phyloP scores from a whole-genome alignment of 768 basidiomycete genomes.

The Scleroderma bovista region DNA sequence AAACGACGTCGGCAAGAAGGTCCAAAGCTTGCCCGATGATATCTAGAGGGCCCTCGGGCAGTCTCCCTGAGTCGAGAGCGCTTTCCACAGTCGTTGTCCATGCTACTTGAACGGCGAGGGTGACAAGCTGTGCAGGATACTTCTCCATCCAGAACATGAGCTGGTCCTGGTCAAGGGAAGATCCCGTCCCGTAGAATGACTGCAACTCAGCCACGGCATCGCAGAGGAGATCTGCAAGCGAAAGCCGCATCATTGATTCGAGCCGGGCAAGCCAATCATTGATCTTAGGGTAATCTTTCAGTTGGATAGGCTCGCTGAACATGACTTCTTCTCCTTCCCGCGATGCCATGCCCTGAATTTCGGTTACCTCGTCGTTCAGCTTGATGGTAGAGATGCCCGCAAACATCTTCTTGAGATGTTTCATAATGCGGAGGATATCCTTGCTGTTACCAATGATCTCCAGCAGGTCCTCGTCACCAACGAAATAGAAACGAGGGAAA shows the following conservation, averaged over 20 bases:
- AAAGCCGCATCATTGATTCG: slow-evolving; percentile 88
- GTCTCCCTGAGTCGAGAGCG: slow-evolving; percentile 49
- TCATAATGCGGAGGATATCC: slow-evolving; percentile 96
- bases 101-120: slow-evolving; percentile 89
- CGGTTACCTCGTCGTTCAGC: slow-evolving; percentile 81
- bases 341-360: slow-evolving; percentile 91
- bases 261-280: slow-evolving; percentile 96
- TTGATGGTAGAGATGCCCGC: slow-evolving; percentile 89
- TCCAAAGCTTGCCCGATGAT: slow-evolving; percentile 82
- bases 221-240: slow-evolving; percentile 76
- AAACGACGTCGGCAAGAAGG: slow-evolving; percentile 92
- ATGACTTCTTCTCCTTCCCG: slow-evolving; percentile 91
- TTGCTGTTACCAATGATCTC: slow-evolving; percentile 99
- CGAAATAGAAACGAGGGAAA: slow-evolving; percentile 99
- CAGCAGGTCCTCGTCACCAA: slow-evolving; percentile 96
- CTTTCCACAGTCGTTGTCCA: slow-evolving; percentile 87
- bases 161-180: slow-evolving; percentile 53
- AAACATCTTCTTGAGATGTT: slow-evolving; percentile 99
- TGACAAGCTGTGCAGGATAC: slow-evolving; percentile 94
- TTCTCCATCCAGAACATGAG: slow-evolving; percentile 90
- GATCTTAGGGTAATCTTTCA: slow-evolving; percentile 95
- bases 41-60: slow-evolving; percentile 63
- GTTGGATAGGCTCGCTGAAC: slow-evolving; percentile 75
- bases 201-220: slow-evolving; percentile 79
- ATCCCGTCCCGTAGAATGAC: slow-evolving; percentile 67